Base-by-base conservation (phyloP, 352 stramenopile species). In the Phytopythium sindhum region DNA sequence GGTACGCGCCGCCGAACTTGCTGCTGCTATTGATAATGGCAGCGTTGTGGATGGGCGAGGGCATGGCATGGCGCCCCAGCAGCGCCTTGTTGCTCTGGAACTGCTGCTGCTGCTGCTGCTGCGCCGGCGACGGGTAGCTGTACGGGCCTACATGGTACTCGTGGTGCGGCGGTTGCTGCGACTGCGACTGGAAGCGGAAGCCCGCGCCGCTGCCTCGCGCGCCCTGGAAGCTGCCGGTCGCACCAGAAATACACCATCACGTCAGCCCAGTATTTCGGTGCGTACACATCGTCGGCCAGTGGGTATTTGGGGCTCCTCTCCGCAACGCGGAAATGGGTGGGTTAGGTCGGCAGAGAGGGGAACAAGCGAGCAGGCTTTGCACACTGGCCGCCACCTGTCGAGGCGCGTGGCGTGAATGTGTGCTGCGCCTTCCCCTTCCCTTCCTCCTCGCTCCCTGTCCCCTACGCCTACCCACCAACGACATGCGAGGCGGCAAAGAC, bases 61-160 rank as follows among this genome's bases (percentile, higher is more conserved):
- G 70, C 57, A 72, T 69, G 15, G 48, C 45, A 10, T 63, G 61
- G 31, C 17, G 68, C 24, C 76, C 74, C 28, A 75, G 56, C 21
- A 72, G 69, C 26, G 70, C 54, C 56, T 75, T 78, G 44, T 71
- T 78, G 58, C 50, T 44, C 19, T 61, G 52, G 24, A 66, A 56
- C 47, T 80, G 74, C 21, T 77, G 70, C 72, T 77, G 60, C n/a
- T 69, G 60, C 39, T 64, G 64, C 17, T 56, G 60, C 15, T 75
- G 72, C 33, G 42, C 47, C 55, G 74, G 71, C 44, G 70, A 75
- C 56, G 78, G 74, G 50, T 44, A 45, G 48, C 14, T 60, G 60
- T 54, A 63, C 28, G 57, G 42, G n/a, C 51, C 50, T 17, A 31
- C 47, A 24, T 47, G 23, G 23, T 28, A 37, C 39, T 51, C 50